phyloP scores from a whole-genome alignment of 2,329 filamentous ascomycete species.

The Trichoderma cornu-damae region DNA sequence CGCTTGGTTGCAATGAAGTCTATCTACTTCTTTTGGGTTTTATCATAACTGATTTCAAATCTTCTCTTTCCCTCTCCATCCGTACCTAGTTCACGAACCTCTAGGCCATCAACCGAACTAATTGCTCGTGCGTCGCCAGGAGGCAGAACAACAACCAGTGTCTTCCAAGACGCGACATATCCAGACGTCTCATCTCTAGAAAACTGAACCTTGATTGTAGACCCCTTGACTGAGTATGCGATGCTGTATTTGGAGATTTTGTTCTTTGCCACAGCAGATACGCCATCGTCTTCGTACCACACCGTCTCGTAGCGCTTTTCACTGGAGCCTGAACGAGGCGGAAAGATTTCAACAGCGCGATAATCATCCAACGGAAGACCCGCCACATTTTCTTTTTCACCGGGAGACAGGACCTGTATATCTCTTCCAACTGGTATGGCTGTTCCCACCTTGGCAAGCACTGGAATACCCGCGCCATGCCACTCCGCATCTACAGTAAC shows the following conservation, averaged over 20 bases:
- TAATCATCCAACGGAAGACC: slow-evolving; percentile 39
- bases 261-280: slow-evolving; percentile 30
- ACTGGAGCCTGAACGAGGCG: slow-evolving; percentile 25
- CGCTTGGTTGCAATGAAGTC: neutral
- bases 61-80: slow-evolving; percentile 24
- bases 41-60: slow-evolving; percentile 21
- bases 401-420: slow-evolving; percentile 34
- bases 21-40: neutral
- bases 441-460: slow-evolving; percentile 37
- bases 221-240: slow-evolving; percentile 23
- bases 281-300: slow-evolving; percentile 39
- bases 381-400: slow-evolving; percentile 36
- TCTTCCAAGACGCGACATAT: slow-evolving; percentile 34
- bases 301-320: slow-evolving; percentile 28
- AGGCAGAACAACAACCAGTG: slow-evolving; percentile 30
- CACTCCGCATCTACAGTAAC: slow-evolving; percentile 38
- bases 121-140: slow-evolving; percentile 28
- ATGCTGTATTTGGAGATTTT: slow-evolving; percentile 32
- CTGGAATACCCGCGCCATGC: slow-evolving; percentile 38
- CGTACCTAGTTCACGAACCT: slow-evolving; percentile 18
- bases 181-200: slow-evolving; percentile 30
- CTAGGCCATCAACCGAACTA: slow-evolving; percentile 8
- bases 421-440: slow-evolving; percentile 37
- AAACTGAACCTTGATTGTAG: slow-evolving; percentile 28
- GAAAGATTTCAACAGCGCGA: slow-evolving; percentile 41